Conservation (phyloP, 2,329 filamentous ascomycete species). For the Trichoderma afroharzianum region DNA sequence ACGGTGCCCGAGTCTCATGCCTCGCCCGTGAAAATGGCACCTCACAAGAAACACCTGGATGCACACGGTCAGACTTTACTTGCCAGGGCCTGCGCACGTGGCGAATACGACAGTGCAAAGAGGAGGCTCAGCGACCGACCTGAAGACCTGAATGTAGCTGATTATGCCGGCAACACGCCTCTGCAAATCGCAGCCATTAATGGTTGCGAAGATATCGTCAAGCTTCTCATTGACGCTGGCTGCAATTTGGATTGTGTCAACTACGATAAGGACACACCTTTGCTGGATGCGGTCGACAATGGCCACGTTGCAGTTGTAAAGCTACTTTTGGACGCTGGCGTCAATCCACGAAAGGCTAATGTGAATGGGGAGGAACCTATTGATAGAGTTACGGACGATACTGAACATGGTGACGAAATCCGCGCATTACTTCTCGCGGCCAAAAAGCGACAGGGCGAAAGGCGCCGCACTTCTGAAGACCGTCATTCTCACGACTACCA, state of each 20-base stretch:
- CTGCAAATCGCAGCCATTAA: constrained; percentile 89
- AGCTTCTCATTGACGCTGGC: constrained; percentile 77
- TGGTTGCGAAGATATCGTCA: constrained; percentile 81
- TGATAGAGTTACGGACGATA: constrained; percentile 72
- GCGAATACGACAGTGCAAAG: constrained; percentile 76
- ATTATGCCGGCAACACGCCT: constrained; percentile 95
- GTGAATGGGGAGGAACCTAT: constrained; percentile 89
- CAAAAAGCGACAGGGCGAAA: constrained; percentile 52
- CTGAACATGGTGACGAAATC: constrained; percentile 77
- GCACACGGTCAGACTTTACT: constrained; percentile 88
- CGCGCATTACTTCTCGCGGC: constrained; percentile 62
- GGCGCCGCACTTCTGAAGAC: constrained; percentile 57
- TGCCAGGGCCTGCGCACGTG: constrained; percentile 83
- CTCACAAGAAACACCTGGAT: constrained; percentile 84
- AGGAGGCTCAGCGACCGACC: constrained; percentile 72
- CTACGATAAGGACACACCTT: constrained; percentile 84
- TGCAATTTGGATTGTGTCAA: constrained; percentile 78
- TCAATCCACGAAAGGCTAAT: constrained; percentile 88
- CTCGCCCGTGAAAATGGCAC: constrained; percentile 64
- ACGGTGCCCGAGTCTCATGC: constrained; percentile 55
- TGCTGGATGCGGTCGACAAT: constrained; percentile 96
- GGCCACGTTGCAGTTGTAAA: constrained; percentile 86
- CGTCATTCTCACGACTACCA: constrained; percentile 45
- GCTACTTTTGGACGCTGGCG: constrained; percentile 77
- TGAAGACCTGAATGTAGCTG: constrained; percentile 82